Evolutionary conservation across 2,329 filamentous ascomycete species (phyloP), one percentile per base, ranked within the genome.

Genomic region (Clarireedia homoeocarpa): DNA sequence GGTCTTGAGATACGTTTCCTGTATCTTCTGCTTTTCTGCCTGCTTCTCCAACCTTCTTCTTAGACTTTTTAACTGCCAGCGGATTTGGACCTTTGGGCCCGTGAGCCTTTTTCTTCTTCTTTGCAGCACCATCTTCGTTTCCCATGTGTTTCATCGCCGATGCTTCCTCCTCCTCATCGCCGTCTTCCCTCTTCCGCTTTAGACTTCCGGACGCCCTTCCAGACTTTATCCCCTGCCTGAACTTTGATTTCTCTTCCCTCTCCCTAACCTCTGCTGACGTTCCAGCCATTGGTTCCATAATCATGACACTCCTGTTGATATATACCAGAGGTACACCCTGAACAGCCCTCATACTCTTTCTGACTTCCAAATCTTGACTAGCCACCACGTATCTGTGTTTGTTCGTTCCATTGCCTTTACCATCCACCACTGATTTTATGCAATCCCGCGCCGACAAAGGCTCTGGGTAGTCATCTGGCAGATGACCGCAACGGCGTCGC

Each of bases 361-460:
- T 75, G 47, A 89, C 77, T 44, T 82, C 80, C 24, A 76, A 71
- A 61, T 86, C 85, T 70, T 92, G 88, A 59, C 81, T 86, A 7
- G 88, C 88, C 20, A 92, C 84, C 12, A 90, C 81, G 67, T 92
- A 92, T 57, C 86, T 79, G 67, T 91, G 83, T 73, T 89, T 90
- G 70, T 94, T 94, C 57, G 80, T 79, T 40, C 81, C 79, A 59
- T 75, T 82, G 51, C 74, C 76, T 69, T 94, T 94, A 12, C 89
- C 82, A 66, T 91, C 91, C 53, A 97, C 83, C 6, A 96, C 88
- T 51, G 80, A 82, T 57, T 74, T 74, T 46, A 95, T 71, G 68
- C 90, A 95, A 61, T 89, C 87, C 55, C 81, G 68, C 38, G 85
- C 80, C 53, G 78, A 79, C 55, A 91, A 77, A 4, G 89, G 88